A percentile compares a stretch with the other conserved stretches of the same genome.
Evolutionary conservation across 257 asterid genomes (phyloP).

Genomic region (Penstemon eatonii): DNA sequence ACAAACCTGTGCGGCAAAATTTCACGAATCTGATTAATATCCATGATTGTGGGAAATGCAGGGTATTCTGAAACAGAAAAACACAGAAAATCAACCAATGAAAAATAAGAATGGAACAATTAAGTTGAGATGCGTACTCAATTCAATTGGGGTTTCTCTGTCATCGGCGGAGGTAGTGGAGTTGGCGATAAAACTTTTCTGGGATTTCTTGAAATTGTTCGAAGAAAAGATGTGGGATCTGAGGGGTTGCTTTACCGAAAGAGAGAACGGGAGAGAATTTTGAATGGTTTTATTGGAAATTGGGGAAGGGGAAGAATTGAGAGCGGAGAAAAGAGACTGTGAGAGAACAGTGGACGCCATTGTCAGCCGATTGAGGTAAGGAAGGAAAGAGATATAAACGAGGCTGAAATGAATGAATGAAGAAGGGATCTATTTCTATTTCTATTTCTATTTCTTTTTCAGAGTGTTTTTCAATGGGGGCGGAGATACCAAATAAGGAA

Average conservation of each 20-base stretch:
- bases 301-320: conserved; percentile 37
- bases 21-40: conserved; percentile 81
- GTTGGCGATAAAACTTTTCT: conserved; percentile 32
- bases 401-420: background rate
- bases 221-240: conserved; percentile 49
- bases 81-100: background rate
- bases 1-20: conserved; percentile 82
- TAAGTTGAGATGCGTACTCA: conserved; percentile 50
- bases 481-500: no score
- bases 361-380: conserved; percentile 15
- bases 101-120: background rate
- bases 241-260: conserved; percentile 39
- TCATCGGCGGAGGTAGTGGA: conserved; percentile 43
- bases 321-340: conserved; percentile 50
- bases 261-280: conserved; percentile 30
- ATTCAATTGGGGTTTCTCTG: conserved; percentile 73
- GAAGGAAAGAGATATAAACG: background rate
- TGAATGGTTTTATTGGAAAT: conserved; percentile 26
- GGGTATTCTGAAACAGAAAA: conserved; percentile 47
- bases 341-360: conserved; percentile 76
- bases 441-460: no score
- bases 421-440: no score
- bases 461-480: no score
- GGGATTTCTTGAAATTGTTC: conserved; percentile 39
- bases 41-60: conserved; percentile 80